phyloP scores from a whole-genome alignment of 164 flowering plant genomes.

The Kalanchoe fedtschenkoi region DNA sequence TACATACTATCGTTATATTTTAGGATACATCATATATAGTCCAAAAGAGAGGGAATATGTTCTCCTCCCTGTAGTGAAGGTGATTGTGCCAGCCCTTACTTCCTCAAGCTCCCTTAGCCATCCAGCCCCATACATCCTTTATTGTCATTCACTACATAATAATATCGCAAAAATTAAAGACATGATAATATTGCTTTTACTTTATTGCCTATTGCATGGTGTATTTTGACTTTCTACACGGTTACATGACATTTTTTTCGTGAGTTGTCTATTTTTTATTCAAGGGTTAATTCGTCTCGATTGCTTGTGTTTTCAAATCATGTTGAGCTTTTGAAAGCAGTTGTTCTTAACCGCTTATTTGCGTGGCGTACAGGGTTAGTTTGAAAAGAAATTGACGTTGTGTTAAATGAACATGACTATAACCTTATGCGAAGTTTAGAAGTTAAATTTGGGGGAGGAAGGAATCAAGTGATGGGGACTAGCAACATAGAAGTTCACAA shows the following conservation, averaged over 20 bases:
- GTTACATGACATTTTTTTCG: too few relatives aligned
- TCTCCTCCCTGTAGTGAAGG: background rate
- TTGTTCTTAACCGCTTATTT: background rate
- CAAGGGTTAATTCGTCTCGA: background rate
- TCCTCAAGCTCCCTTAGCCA: background rate
- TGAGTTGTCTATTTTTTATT: background rate
- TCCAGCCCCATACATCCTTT: background rate
- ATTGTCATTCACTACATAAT: background rate
- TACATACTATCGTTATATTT: background rate
- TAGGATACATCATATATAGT: background rate
- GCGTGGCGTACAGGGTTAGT: background rate
- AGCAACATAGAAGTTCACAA: conserved; percentile 1
- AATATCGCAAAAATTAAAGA: background rate
- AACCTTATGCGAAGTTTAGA: background rate
- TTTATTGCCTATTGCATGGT: too few relatives aligned
- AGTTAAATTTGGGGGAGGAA: background rate
- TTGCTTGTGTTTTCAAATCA: background rate
- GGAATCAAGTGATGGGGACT: background rate
- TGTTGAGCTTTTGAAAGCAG: background rate
- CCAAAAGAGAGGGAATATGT: conserved; percentile 4
- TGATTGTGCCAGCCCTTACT: conserved; percentile 2
- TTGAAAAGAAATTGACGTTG: background rate
- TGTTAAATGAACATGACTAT: background rate
- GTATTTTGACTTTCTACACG: too few relatives aligned
- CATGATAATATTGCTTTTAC: background rate